A percentile compares a stretch with the other conserved stretches of the same genome.
phyloP scores from a whole-genome alignment of 2,329 filamentous ascomycete genomes.

The Aschersonia sp. region DNA sequence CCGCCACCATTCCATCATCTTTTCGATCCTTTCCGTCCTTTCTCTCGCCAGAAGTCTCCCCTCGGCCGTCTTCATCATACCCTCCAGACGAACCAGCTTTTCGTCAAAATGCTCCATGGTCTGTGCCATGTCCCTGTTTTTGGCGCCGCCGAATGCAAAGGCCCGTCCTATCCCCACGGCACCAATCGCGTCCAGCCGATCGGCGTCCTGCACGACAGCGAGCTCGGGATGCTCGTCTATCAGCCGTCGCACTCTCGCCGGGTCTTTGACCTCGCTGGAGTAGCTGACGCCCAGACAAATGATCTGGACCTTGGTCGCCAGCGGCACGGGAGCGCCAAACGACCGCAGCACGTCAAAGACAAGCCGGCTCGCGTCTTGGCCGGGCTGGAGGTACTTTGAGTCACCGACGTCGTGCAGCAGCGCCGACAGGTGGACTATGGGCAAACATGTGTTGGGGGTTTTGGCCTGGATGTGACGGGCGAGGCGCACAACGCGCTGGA shows the following conservation, averaged over 20 bases:
- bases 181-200: slow-evolving; percentile 81
- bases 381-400: slow-evolving; percentile 56
- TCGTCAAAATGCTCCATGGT: slow-evolving; percentile 63
- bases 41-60: slow-evolving; percentile 37
- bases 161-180: slow-evolving; percentile 67
- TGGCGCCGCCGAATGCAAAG: slow-evolving; percentile 51
- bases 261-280: slow-evolving; percentile 55
- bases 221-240: slow-evolving; percentile 44
- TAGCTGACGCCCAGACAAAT: slow-evolving; percentile 70
- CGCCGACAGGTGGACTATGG: slow-evolving; percentile 51
- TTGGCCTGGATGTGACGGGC: slow-evolving; percentile 47
- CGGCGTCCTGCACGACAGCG: slow-evolving; percentile 81
- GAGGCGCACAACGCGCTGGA: slow-evolving; percentile 63
- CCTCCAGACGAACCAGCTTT: slow-evolving; percentile 53
- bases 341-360: slow-evolving; percentile 39
- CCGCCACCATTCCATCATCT: slow-evolving; percentile 43
- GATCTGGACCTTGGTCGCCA: slow-evolving; percentile 53
- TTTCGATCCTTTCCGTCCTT: slow-evolving; percentile 34
- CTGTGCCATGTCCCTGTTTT: slow-evolving; percentile 41
- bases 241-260: slow-evolving; percentile 41
- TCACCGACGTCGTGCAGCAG: slow-evolving; percentile 84
- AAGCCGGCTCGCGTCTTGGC: slow-evolving; percentile 40
- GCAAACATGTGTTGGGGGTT: slow-evolving; percentile 24
- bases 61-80: slow-evolving; percentile 48
- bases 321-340: slow-evolving; percentile 36